Evolutionary conservation across 352 stramenopile genomes (phyloP), one percentile per base, ranked within the genome.

Genomic region (Phytophthora multivora): DNA sequence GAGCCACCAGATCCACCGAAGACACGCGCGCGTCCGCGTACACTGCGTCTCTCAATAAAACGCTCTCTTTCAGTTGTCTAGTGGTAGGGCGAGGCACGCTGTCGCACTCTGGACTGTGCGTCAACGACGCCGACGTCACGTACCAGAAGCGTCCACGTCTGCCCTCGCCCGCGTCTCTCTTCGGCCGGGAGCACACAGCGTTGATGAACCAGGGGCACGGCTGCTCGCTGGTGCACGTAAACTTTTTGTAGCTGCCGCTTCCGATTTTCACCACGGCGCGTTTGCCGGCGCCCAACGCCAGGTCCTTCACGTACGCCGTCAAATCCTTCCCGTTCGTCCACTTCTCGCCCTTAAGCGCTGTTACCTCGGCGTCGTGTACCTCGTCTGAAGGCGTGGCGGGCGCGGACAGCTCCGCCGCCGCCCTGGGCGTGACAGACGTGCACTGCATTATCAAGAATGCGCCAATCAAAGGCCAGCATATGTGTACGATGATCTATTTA

Each of bases 211-310:
- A 88, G 18, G 59, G 18, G 40, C 78, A 88, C 30, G 58, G 49
- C 39, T 54, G 30, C 9, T 63, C 48, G 41, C 75, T 83, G 33
- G 75, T 73, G 47, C 78, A 85, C 9, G 80, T 62, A 40, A 85
- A 81, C 43, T 79, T 79, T 63, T 85, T 88, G 71, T 82, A 83
- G 48, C 75, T 81, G 30, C 78, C 78, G 56, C 78, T 75, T 50
- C 73, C 82, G 15, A 75, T 76, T 16, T 71, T 70, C 30, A 85
- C 75, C 31, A 75, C 61, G 19, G 73, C 71, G 54, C 76, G 66
- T 50, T 85, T 88, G 51, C 71, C 67, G 16, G 62, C 30, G 46
- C 64, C 59, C 16, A 88, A 53, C 8, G 75, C 75, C n/a, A 83
- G 31, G 59, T 85, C 78, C 63, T 88, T 78, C 9, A 88, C 57